These are phyloP conservation scores for Rhodotorula diobovata DNA, from an alignment of 768 basidiomycete species.

Conservation along the genomic window DNA sequence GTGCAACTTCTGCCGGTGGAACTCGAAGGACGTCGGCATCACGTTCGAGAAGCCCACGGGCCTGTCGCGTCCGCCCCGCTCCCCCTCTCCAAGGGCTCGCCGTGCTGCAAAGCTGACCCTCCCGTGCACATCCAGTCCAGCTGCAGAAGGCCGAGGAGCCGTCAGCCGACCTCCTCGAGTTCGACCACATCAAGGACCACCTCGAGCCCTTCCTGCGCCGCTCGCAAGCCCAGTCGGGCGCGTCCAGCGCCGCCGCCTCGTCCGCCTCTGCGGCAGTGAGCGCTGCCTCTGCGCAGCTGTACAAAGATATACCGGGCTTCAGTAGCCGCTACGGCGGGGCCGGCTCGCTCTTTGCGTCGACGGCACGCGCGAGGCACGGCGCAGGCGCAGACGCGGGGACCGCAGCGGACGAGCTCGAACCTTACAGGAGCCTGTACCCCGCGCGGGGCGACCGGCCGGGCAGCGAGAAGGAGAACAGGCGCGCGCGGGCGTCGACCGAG, in stretches of 20 bases:
- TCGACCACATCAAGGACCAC: constrained; percentile 91
- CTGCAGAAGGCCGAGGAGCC: constrained; percentile 85
- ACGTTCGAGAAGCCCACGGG: constrained; percentile 96
- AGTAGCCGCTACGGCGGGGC: constrained; percentile 38
- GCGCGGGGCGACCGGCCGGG: constrained; percentile 2
- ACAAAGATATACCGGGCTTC: constrained; percentile 60
- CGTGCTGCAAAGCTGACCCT: not conserved
- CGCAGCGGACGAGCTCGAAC: constrained; percentile 45
- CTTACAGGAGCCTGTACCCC: constrained; percentile 32
- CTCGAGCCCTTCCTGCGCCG: constrained; percentile 86
- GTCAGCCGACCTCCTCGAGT: constrained; percentile 76
- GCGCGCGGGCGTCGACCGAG: not conserved
- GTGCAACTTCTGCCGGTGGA: constrained; percentile 92
- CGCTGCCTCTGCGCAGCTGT: constrained; percentile 79
- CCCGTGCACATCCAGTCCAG: constrained; percentile 58
- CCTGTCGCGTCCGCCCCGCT: constrained; percentile 64
- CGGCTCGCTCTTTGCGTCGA: constrained; percentile 21
- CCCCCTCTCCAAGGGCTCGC: not conserved
- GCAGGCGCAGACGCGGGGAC: constrained; percentile 20
- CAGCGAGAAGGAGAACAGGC: constrained; percentile 8
- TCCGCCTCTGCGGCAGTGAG: constrained; percentile 62
- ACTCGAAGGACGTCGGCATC: constrained; percentile 82
- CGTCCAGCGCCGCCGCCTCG: constrained; percentile 46
- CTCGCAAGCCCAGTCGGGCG: constrained; percentile 36
- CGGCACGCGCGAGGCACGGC: constrained; percentile 13